Evolutionary conservation across 2,329 filamentous ascomycete genomes (phyloP).

Genomic region (Sarocladiaceae sp.): DNA sequence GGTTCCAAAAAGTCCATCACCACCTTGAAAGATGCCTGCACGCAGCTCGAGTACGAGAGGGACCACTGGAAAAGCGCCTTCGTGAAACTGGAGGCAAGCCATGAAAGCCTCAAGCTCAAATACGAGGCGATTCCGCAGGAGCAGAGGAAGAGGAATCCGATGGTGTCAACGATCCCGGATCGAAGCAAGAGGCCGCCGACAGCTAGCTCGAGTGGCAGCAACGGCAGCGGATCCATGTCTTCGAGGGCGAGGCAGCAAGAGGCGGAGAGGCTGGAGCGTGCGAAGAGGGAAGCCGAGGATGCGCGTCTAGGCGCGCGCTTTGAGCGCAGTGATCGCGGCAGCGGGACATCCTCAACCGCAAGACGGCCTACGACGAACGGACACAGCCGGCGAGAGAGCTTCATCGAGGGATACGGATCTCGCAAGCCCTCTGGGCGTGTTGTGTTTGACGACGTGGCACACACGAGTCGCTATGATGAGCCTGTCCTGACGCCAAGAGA

Average conservation of each 20-base stretch:
- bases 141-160: background rate
- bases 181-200: background rate
- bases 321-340: constrained; percentile 16
- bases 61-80: background rate
- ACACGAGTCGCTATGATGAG: constrained; percentile 20
- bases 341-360: constrained; percentile 16
- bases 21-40: background rate
- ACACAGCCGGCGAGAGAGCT: constrained; percentile 24
- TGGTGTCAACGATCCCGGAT: background rate
- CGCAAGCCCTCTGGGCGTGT: constrained; percentile 19
- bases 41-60: background rate
- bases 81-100: background rate
- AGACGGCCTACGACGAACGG: constrained; percentile 16
- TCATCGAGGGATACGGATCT: constrained; percentile 27
- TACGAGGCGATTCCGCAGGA: constrained; percentile 5
- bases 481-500: constrained; percentile 15
- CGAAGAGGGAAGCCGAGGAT: constrained; percentile 22
- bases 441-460: constrained; percentile 13
- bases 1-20: no score
- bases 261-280: background rate
- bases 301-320: constrained; percentile 32
- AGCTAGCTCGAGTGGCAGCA: background rate
- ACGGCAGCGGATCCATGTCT: background rate
- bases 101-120: background rate
- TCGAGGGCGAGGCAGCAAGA: background rate